Evolutionary conservation across 768 basidiomycete species (phyloP).

Genomic region (Tephrocybe sp.): DNA sequence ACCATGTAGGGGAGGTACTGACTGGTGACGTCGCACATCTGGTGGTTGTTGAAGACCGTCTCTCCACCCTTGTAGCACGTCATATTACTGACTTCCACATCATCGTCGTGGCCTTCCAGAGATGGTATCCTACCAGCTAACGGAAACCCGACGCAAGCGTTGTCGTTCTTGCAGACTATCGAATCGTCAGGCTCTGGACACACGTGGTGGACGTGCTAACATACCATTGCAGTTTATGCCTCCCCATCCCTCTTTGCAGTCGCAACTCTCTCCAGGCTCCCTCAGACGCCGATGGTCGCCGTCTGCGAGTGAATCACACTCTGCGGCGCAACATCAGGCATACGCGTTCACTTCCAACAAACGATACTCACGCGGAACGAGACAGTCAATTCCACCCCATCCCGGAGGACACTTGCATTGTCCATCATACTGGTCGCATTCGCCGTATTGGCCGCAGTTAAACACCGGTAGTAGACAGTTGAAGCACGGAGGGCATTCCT

Average conservation of each 20-base stretch:
- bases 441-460: conserved; percentile 88
- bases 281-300: conserved; percentile 83
- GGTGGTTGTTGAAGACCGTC: conserved; percentile 93
- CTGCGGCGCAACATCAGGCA: conserved; percentile 37
- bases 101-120: conserved; percentile 40
- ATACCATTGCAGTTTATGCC: conserved; percentile 97
- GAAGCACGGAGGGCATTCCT: conserved; percentile 86
- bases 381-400: conserved; percentile 97
- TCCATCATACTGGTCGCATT: conserved; percentile 89
- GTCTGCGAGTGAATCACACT: conserved; percentile 93
- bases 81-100: conserved; percentile 56
- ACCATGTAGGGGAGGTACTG: conserved; percentile 30
- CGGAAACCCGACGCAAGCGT: conserved; percentile 70
- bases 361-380: conserved; percentile 75
- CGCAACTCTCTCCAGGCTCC: conserved; percentile 71
- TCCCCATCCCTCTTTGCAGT: conserved; percentile 93
- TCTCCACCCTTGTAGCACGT: conserved; percentile 93
- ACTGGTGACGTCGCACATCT: conserved; percentile 99
- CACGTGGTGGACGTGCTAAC: conserved; percentile 14
- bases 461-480: conserved; percentile 94
- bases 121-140: conserved; percentile 44
- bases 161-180: conserved; percentile 11
- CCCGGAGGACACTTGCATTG: conserved; percentile 96
- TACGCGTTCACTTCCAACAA: background rate
- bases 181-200: background rate